Conservation (phyloP, 768 basidiomycete genomes). For the Agaricus blazei region DNA sequence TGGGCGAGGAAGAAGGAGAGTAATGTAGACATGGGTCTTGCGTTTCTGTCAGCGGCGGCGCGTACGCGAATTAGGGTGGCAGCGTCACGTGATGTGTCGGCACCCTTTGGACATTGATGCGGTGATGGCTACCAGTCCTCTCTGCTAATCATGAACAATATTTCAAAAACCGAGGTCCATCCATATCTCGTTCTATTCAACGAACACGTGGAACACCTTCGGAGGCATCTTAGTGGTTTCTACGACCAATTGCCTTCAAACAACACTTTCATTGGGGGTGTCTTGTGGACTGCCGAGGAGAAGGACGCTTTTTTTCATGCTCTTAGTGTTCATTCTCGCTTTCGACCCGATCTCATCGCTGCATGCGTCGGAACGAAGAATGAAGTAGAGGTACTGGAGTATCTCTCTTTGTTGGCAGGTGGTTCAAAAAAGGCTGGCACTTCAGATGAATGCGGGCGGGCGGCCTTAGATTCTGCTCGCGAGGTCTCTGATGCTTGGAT, state of each 20-base stretch:
- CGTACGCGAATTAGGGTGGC: background rate
- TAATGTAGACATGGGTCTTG: too few relatives aligned
- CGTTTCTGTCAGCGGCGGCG: background rate
- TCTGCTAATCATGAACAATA: too few relatives aligned
- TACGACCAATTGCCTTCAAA: background rate
- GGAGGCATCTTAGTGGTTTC: background rate
- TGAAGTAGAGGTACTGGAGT: constrained; percentile 61
- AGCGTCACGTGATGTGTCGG: background rate
- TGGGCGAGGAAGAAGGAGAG: background rate
- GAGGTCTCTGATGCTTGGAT: constrained; percentile 51
- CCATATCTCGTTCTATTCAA: constrained; percentile 4
- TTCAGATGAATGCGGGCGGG: constrained; percentile 48
- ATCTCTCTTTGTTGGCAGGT: constrained; percentile 50
- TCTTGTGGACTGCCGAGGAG: constrained; percentile 65
- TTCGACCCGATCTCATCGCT: constrained; percentile 76
- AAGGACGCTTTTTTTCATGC: constrained; percentile 70
- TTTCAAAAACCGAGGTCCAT: background rate
- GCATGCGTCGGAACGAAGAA: constrained; percentile 60
- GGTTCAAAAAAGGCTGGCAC: constrained; percentile 15
- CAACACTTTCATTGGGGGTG: constrained; percentile 11
- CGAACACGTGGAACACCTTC: background rate
- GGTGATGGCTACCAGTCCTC: too few relatives aligned
- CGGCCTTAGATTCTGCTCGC: constrained; percentile 63
- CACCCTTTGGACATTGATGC: background rate
- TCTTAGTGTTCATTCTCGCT: constrained; percentile 58